Evolutionary conservation across 2,329 filamentous ascomycete species (phyloP), one percentile per base, ranked within the genome.

Genomic region (Cercospora sp.): DNA sequence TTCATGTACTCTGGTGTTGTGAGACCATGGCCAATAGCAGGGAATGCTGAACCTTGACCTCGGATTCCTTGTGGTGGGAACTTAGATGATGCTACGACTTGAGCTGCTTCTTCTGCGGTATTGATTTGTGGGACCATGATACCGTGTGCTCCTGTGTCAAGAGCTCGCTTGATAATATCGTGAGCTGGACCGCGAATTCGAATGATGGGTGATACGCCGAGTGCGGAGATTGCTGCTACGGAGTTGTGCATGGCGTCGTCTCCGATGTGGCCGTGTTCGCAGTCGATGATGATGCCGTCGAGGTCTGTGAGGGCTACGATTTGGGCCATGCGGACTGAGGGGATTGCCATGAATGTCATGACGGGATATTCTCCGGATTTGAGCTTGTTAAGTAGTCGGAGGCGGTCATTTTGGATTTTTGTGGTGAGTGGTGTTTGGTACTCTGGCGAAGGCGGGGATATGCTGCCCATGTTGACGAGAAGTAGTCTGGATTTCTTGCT

Each of bases 271-370:
- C 85, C 85, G 73, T 86, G 85, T 72, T 86, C 85, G 6, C 78
- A 81, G 72, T 87, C 85, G 45, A 86, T 86, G 77, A 90, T 81
- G 8, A 92, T 86, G 84, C 89, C 69, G 28, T 61, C 89, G 1
- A 89, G 83, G 0, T 88, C 89, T 3, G 84, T 85, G 66, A 87
- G 81, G 2, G 90, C 88, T 60, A 92, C 80, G 18, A 85, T 81
- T 68, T 86, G 84, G 40, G 84, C 84, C 68, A 78, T 76, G 45
- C 84, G 81, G 0, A 84, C 77, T 0, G 82, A 84, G 3, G 82
- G 82, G 9, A 85, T 77, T 34, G 80, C 83, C 74, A 85, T 76
- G 72, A 86, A 85, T 12, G 69, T 69, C 26, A 61, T 34, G 24
- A 71, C 51, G n/a, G 58, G 40, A 8, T 40, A 40, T 6, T 40